Percentiles rank a stretch among this genome's conserved stretches.
Conservation (phyloP, 768 basidiomycete species). For the Leccinum disarticulatum region DNA sequence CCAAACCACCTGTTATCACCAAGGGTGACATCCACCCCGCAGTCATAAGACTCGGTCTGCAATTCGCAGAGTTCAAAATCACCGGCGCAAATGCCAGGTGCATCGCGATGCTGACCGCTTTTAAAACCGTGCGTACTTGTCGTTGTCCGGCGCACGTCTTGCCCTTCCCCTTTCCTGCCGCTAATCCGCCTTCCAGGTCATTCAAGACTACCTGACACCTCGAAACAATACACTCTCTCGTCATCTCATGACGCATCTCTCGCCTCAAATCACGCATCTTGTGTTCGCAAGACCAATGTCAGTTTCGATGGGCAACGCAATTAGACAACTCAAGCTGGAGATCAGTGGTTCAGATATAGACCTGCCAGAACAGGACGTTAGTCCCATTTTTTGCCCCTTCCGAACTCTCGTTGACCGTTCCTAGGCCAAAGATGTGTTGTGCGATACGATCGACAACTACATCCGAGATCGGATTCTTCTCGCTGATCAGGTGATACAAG, state of each 20-base stretch:
- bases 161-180: neutral
- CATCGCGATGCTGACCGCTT: slow-evolving; percentile 86
- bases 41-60: slow-evolving; percentile 80
- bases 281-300: slow-evolving; percentile 89
- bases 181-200: slow-evolving; percentile 55
- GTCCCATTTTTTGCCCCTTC: slow-evolving; percentile 16
- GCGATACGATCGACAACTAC: slow-evolving; percentile 86
- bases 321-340: slow-evolving; percentile 91
- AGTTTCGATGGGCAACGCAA: slow-evolving; percentile 92
- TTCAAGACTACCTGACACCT: slow-evolving; percentile 87
- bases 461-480: slow-evolving; percentile 91
- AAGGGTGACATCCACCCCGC: slow-evolving; percentile 92
- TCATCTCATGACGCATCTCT: slow-evolving; percentile 89
- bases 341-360: slow-evolving; percentile 93
- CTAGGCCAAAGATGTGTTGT: slow-evolving; percentile 85
- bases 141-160: neutral
- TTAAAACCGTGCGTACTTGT: slow-evolving; percentile 72
- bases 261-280: slow-evolving; percentile 89
- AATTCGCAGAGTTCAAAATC: slow-evolving; percentile 91
- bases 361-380: slow-evolving; percentile 90
- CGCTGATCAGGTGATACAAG: slow-evolving; percentile 91
- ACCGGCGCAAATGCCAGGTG: slow-evolving; percentile 95
- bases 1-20: slow-evolving; percentile 49
- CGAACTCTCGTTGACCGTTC: slow-evolving; percentile 3
- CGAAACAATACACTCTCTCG: slow-evolving; percentile 83